A percentile compares a stretch with the other conserved stretches of the same genome.
These are phyloP conservation scores for Komagataella kurtzmanii DNA, from an alignment of 805 yeast genomes.

Conservation along the genomic window DNA sequence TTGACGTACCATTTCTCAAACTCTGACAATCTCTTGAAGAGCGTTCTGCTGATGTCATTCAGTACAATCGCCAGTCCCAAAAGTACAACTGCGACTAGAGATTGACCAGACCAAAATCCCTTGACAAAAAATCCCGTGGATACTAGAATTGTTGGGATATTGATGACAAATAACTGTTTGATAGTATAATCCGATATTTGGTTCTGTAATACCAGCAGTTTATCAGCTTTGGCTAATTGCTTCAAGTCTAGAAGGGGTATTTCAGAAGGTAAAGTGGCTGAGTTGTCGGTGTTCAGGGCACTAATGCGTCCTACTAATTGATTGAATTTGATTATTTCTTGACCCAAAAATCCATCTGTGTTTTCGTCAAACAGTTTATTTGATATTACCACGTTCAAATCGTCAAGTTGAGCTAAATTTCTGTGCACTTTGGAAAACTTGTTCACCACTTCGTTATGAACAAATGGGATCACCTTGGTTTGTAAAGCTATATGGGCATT, in stretches of 20 bases:
- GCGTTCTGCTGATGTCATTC: conserved; percentile 13
- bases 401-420: conserved; percentile 18
- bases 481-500: conserved; percentile 20
- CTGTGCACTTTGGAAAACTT: conserved; percentile 15
- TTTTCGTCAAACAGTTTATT: conserved; percentile 11
- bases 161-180: not conserved
- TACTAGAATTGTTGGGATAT: conserved; percentile 1
- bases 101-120: conserved; percentile 3
- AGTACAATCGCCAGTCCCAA: conserved; percentile 26
- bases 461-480: conserved; percentile 15
- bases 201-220: conserved; percentile 1
- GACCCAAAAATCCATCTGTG: not conserved
- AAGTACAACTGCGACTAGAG: conserved; percentile 26
- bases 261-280: not conserved
- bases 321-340: not conserved
- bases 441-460: conserved; percentile 12
- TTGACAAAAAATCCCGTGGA: not conserved
- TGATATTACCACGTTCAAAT: conserved; percentile 15
- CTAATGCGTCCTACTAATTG: conserved; percentile 1
- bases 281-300: not conserved
- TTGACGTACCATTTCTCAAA: conserved; percentile 6
- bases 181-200: not conserved
- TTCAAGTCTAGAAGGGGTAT: not conserved
- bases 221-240: not conserved
- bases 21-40: conserved; percentile 1